Base-by-base conservation (phyloP, 306 rosid species). In the Purshia tridentata region DNA sequence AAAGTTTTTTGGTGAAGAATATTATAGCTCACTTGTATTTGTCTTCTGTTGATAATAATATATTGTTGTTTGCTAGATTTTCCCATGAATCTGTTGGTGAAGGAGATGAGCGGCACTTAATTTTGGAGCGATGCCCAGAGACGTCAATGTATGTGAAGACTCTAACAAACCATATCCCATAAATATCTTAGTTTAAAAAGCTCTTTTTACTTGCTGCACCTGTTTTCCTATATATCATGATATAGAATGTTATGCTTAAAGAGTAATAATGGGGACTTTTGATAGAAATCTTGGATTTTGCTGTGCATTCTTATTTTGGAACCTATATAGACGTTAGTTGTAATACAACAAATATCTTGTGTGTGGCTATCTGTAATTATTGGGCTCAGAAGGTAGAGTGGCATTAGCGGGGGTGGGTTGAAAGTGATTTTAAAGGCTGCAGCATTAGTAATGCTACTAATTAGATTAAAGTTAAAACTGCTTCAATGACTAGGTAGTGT, bases 61-160 rank as follows among this genome's bases (percentile, higher is more conserved):
- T 60, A 40, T 23, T 69, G 60, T 69, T 55, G 75, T 78, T 37
- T 85, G 76, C 72, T 81, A 94, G 99, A 78, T 90, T 91, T 90
- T 79, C 87, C 37, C 99, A 94, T 80, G 86, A 86, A 87, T 94
- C 99, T 69, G 87, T 88, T 80, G 99, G 97, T 81, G 99, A 89
- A 90, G 99, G 99, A 59, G 96, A 84, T 71, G 86, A 87, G n/a
- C 90, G 99, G 50, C 99, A 88, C 81, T 85, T 94, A 86, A 70
- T 91, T 84, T 79, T 94, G 83, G 91, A 84, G 90, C 87, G 96
- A 67, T 88, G 96, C 78, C 81, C 91, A 18, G 99, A 94, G 81
- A 86, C 99, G 22, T 85, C 96, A 75, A 81, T 94, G 97, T 94
- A 84, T 69, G 88, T 81, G 71, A 84, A 69, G 72, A 37, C 60